Evolutionary conservation across 345 rosid genomes (phyloP).

Genomic region (Citrus australasica): DNA sequence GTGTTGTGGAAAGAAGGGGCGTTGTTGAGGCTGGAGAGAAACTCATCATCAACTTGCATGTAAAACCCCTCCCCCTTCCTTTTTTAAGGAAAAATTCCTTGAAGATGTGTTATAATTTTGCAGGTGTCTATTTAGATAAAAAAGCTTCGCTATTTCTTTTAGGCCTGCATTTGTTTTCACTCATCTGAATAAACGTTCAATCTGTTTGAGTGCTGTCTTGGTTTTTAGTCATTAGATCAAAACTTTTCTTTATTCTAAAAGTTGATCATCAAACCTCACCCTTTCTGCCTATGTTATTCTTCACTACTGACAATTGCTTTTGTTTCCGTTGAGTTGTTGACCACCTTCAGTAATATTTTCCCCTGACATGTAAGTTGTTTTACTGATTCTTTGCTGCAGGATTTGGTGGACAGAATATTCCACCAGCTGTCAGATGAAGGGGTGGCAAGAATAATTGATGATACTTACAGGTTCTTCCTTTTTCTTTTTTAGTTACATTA

Average conservation of each 20-base stretch:
- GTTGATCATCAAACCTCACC: not conserved
- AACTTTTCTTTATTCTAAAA: not conserved
- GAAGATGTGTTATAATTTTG: not conserved
- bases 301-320: not conserved
- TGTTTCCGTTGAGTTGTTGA: not conserved
- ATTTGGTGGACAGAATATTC: constrained; percentile 28
- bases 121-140: not conserved
- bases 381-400: constrained; percentile 18
- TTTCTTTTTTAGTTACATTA: not conserved
- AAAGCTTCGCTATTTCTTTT: not conserved
- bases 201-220: constrained; percentile 1
- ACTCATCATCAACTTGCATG: not conserved
- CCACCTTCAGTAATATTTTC: not conserved
- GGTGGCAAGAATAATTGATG: constrained; percentile 29
- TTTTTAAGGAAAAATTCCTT: not conserved
- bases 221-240: not conserved
- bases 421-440: constrained; percentile 14
- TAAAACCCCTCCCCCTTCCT: not conserved
- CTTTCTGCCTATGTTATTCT: not conserved
- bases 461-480: constrained; percentile 28
- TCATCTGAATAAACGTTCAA: not conserved
- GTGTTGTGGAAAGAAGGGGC: no score
- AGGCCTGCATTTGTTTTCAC: not conserved
- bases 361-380: not conserved
- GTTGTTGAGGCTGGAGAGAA: not conserved